Evolutionary conservation across 2,329 filamentous ascomycete species (phyloP), one percentile per base, ranked within the genome.

Genomic region (Apiospora pterosperma): DNA sequence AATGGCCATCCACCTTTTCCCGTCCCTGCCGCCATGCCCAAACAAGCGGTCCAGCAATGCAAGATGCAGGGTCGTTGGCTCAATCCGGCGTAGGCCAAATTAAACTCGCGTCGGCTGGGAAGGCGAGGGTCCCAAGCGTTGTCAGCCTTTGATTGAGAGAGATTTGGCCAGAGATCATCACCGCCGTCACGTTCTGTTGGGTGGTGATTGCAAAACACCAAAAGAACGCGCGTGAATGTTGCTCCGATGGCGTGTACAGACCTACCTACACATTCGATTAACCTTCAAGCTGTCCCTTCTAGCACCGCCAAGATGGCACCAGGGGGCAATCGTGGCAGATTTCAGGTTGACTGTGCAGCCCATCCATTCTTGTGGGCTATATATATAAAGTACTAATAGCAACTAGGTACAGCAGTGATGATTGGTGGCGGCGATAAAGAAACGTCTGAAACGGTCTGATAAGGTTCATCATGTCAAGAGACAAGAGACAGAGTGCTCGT

Each of bases 71-170:
- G 71, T 67, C 68, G 28, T 19, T 34, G 48, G 48, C 48, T 34
- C 48, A 55, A 55, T 55, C 48, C 48, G 48, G 48, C 48, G 34
- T 55, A 69, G 69, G 52, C 69, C 72, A 78, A 78, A 78, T 79
- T 77, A 74, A 75, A 76, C 73, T 74, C 75, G 75, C 76, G 71
- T 76, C 71, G 67, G 64, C 70, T 70, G 69, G 66, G 62, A 64
- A 60, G 48, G n/a, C 48, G 48, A 61, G 58, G 62, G 64, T 55
- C 64, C 64, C 61, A 63, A 65, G 64, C 64, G 61, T 48, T 59
- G 59, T 60, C 59, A 63, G 41, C 59, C 42, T 63, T 62, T 63
- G 61, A 63, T 65, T 65, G 64, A 61, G 59, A 61, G 59, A 44
- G 23, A 34, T n/a, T 34, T 34, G 61, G 28, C 21, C 36, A 60